Percentiles rank a stretch among this genome's conserved stretches.
Conservation (phyloP, 164 flowering plant genomes). For the Euptelea pleiosperma region DNA sequence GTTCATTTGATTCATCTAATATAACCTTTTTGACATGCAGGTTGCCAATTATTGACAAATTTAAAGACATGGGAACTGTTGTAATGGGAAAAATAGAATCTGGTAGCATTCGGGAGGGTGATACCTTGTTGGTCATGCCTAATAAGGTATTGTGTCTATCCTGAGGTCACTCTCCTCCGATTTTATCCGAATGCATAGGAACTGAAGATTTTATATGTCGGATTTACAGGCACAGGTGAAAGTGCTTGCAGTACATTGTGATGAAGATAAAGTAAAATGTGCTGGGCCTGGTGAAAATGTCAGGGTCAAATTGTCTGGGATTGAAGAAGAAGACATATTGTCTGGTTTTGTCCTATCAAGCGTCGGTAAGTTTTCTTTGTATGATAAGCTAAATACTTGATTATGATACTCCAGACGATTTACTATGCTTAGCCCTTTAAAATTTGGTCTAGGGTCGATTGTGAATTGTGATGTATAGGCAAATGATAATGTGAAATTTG, state of each 20-base stretch:
- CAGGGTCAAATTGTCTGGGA: slow-evolving; percentile 69
- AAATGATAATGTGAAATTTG: too few relatives aligned
- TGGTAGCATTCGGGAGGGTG: slow-evolving; percentile 87
- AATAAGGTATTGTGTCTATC: slow-evolving; percentile 59
- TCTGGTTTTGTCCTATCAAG: slow-evolving; percentile 83
- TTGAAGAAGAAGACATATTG: slow-evolving; percentile 89
- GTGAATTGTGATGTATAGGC: too few relatives aligned
- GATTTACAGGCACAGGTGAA: slow-evolving; percentile 68
- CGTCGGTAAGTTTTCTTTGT: slow-evolving; percentile 42
- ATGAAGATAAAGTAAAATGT: slow-evolving; percentile 65
- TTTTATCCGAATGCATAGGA: not conserved
- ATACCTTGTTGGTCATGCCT: slow-evolving; percentile 78
- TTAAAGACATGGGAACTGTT: slow-evolving; percentile 98
- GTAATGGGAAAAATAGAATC: slow-evolving; percentile 98
- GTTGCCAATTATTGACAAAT: slow-evolving; percentile 95
- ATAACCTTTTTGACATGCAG: slow-evolving; percentile 32
- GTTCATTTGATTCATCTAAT: not conserved
- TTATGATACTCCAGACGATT: not conserved
- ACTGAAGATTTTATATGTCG: not conserved
- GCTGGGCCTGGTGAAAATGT: slow-evolving; percentile 97
- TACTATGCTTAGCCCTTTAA: too few relatives aligned
- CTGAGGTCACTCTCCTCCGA: not conserved
- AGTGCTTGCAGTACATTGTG: slow-evolving; percentile 65
- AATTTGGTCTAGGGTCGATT: too few relatives aligned
- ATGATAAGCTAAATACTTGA: slow-evolving; percentile 2